A percentile compares a stretch with the other conserved stretches of the same genome.
phyloP scores from a whole-genome alignment of 345 rosid species.

The Pugionium cornutum region DNA sequence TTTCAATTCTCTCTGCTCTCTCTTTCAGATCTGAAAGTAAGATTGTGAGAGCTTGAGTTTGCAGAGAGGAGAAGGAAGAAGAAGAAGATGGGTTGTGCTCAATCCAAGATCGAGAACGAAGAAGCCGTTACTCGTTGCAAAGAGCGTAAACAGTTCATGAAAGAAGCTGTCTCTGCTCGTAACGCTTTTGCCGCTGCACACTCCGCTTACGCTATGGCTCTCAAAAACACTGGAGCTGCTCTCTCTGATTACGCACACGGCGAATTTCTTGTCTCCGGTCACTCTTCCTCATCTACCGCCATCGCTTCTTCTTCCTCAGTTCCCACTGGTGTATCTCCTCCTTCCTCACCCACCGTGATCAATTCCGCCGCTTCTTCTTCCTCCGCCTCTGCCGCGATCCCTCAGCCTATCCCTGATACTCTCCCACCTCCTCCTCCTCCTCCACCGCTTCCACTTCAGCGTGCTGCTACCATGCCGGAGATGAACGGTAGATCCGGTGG shows the following conservation, averaged over 20 bases:
- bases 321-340: constrained; percentile 42
- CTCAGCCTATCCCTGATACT: constrained; percentile 26
- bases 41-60: constrained; percentile 4
- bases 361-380: constrained; percentile 35
- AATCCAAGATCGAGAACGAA: constrained; percentile 95
- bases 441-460: constrained; percentile 48
- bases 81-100: constrained; percentile 76
- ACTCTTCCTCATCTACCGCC: constrained; percentile 17
- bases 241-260: constrained; percentile 82
- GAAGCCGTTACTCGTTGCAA: constrained; percentile 87
- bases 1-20: background rate
- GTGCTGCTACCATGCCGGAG: constrained; percentile 83
- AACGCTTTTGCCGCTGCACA: constrained; percentile 99
- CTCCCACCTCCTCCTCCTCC: constrained; percentile 60
- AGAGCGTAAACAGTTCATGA: constrained; percentile 69
- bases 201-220: constrained; percentile 70
- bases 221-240: constrained; percentile 93
- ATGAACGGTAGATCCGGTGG: constrained; percentile 57
- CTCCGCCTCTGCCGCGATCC: constrained; percentile 18
- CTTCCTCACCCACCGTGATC: constrained; percentile 63
- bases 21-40: constrained; percentile 25
- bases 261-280: constrained; percentile 50
- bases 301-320: constrained; percentile 28
- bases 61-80: background rate
- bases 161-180: constrained; percentile 65